A percentile compares a stretch with the other conserved stretches of the same genome.
Conservation (phyloP, 148 eudicot species). For the Persicaria tinctoria region DNA sequence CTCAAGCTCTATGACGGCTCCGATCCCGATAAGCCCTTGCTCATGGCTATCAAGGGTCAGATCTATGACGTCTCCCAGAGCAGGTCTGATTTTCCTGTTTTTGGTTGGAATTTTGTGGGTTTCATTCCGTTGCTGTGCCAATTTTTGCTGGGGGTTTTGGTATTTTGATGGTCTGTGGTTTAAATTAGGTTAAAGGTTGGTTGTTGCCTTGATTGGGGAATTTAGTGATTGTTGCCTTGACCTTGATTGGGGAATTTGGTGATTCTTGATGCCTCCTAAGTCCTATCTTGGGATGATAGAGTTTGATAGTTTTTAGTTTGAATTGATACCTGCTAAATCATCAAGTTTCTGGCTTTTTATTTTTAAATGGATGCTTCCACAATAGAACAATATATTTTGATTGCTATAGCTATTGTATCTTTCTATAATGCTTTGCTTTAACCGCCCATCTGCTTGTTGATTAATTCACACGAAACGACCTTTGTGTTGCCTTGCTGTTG, state of each 20-base stretch:
- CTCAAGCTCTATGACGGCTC: slow-evolving; percentile 68
- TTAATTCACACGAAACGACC: neutral
- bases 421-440: neutral
- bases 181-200: neutral
- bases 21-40: slow-evolving; percentile 72
- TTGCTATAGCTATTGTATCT: neutral
- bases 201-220: neutral
- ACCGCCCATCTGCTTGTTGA: neutral
- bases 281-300: neutral
- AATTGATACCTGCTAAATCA: neutral
- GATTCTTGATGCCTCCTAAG: neutral
- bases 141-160: neutral
- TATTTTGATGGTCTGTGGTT: neutral
- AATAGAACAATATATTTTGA: neutral
- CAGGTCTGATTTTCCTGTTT: slow-evolving; percentile 39
- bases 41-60: slow-evolving; percentile 95
- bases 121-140: neutral
- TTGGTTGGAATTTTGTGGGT: neutral
- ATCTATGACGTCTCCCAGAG: slow-evolving; percentile 96
- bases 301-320: neutral
- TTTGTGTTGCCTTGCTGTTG: neutral
- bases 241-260: neutral
- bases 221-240: neutral
- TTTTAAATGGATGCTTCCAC: neutral
- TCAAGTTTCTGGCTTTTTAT: too few relatives aligned